Percentiles rank a stretch among this genome's conserved stretches.
Evolutionary conservation across 495 filamentous ascomycete genomes (phyloP).

Genomic region (Tuber melanosporum): DNA sequence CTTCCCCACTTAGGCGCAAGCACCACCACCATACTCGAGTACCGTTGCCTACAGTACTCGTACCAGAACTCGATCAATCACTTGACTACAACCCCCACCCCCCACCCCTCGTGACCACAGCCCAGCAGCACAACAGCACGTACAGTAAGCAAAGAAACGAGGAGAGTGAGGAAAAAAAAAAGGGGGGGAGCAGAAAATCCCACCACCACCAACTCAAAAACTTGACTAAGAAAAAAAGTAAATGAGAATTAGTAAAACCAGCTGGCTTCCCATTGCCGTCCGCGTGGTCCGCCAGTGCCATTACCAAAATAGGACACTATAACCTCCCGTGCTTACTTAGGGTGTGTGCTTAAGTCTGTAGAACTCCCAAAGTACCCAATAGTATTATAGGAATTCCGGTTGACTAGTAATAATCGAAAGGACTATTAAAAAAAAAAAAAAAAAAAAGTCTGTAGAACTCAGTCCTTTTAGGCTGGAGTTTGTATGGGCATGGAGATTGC

Average conservation of each 20-base stretch:
- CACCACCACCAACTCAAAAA: neutral
- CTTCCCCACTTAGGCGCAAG: neutral
- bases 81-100: neutral
- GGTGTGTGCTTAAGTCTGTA: no score
- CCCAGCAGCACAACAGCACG: neutral
- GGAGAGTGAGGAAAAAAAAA: neutral
- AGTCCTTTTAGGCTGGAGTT: no score
- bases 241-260: neutral
- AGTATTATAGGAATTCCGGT: no score
- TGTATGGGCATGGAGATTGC: no score
- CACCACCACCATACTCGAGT: no score
- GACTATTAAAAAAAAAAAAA: no score
- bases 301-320: neutral
- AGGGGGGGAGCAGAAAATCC: neutral
- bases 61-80: neutral
- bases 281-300: neutral
- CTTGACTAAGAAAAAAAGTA: neutral
- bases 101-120: neutral
- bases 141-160: neutral
- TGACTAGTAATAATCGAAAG: no score
- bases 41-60: neutral
- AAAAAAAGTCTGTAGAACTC: no score
- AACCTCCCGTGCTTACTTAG: neutral
- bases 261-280: neutral
- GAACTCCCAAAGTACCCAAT: no score